These are phyloP conservation scores for Annulohypoxylon moriforme DNA, from an alignment of 495 filamentous ascomycete species.

Conservation along the genomic window DNA sequence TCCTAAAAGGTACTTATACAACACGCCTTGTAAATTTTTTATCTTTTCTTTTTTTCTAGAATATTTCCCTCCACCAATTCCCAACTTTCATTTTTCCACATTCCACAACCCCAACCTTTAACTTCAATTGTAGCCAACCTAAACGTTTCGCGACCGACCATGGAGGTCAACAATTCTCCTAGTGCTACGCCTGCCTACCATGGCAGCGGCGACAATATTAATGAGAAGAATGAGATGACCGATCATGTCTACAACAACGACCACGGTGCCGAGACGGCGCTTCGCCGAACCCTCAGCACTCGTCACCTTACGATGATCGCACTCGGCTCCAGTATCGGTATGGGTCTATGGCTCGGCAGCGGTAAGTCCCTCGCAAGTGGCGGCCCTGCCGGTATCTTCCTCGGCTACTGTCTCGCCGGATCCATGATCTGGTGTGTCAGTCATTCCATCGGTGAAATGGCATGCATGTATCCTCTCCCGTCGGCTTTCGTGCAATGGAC, in stretches of 20 bases:
- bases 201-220: conserved; percentile 9
- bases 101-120: background rate
- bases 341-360: conserved; percentile 72
- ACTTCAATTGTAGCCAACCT: background rate
- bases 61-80: background rate
- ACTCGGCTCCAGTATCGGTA: conserved; percentile 72
- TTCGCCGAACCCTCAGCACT: conserved; percentile 47
- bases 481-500: conserved; percentile 73
- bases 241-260: conserved; percentile 10
- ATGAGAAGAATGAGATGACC: conserved; percentile 13
- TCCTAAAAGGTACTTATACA: background rate
- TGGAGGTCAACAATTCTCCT: conserved; percentile 7
- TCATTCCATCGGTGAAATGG: conserved; percentile 66
- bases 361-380: conserved; percentile 63
- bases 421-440: conserved; percentile 65
- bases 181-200: background rate
- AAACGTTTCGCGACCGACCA: background rate
- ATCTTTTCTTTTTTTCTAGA: background rate
- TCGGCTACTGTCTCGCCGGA: conserved; percentile 70
- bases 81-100: background rate
- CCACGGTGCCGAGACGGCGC: conserved; percentile 39
- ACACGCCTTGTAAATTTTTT: background rate
- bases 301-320: conserved; percentile 71
- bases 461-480: conserved; percentile 70
- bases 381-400: conserved; percentile 70